Base-by-base conservation (phyloP, 305 asterid species). In the Rubia balearica region DNA sequence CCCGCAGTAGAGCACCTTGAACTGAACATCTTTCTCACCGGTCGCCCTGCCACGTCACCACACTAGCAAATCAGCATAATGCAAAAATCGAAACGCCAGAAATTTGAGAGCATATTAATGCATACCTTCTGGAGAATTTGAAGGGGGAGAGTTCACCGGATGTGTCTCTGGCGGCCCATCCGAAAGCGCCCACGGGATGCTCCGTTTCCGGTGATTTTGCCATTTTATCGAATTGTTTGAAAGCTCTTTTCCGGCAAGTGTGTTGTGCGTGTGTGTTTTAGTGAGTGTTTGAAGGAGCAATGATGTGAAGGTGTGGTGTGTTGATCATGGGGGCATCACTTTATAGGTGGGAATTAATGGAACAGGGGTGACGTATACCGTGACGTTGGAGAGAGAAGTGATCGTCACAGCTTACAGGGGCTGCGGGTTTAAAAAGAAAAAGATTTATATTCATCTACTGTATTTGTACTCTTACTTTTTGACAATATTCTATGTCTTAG, bases 141-240 rank as follows among this genome's bases (percentile, higher is more conserved):
- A 81, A 73, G 10, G 81, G 83, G 17, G 81, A 59, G 40, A 81
- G 83, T 16, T 13, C 65, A 0, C 81, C 85, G 40, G 79, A 73
- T 8, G 73, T 43, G 30, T 78, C 83, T 67, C 81, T 70, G 6
- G 82, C 81, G n/a, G 83, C 85, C 81, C 79, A 81, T 70, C 85
- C 85, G 45, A 73, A 48, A 0, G 79, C 75, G 72, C 72, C 74
- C 57, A 78, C 75, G 5, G 79, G 71, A 19, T 73, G 84, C 75
- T 72, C 80, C 0, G 41, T 27, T 43, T 75, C 78, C 3, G 74
- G 73, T 6, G 74, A 51, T 19, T 64, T 64, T 14, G 68, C 68
- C 68, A 64, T 64, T 64, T 41, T 46, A 11, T 7, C 36, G 21
- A 57, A 19, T 57, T 19, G 63, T 3, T 22, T 0, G 33, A 24